phyloP scores from a whole-genome alignment of 495 filamentous ascomycete genomes.

The Paragyromitra xinjiangensis region DNA sequence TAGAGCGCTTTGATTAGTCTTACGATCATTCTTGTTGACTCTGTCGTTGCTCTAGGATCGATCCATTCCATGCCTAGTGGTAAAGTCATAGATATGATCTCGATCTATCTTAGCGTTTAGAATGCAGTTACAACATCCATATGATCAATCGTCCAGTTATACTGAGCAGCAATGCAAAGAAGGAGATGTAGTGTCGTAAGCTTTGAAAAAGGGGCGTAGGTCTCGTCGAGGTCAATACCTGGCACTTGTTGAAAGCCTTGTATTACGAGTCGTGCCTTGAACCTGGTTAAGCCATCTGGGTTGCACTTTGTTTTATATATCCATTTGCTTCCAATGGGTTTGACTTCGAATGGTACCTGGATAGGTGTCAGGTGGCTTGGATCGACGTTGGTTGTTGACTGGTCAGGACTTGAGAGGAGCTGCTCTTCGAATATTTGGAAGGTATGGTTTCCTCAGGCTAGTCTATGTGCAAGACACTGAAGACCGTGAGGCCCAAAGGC shows the following conservation, averaged over 20 bases:
- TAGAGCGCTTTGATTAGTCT: background rate
- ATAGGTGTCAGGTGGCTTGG: no score
- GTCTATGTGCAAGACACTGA: no score
- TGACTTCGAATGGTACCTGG: background rate
- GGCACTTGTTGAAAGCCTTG: background rate
- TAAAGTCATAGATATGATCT: conserved; percentile 11
- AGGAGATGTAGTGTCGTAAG: background rate
- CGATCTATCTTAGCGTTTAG: conserved; percentile 15
- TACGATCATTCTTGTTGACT: background rate
- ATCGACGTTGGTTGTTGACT: no score
- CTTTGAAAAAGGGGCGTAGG: background rate
- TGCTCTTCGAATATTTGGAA: no score
- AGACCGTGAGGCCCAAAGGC: no score
- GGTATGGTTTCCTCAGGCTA: no score
- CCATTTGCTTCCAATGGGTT: conserved; percentile 16
- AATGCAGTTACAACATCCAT: conserved; percentile 20
- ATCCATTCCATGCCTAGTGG: conserved; percentile 11
- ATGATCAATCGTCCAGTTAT: background rate
- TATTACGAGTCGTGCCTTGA: background rate
- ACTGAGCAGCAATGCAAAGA: background rate
- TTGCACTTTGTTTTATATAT: conserved; percentile 17
- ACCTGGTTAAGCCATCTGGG: background rate
- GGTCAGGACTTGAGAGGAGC: no score
- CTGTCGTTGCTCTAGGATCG: background rate
- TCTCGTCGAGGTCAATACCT: conserved; percentile 14